These are phyloP conservation scores for Diaporthe ilicicola DNA, from an alignment of 2,329 filamentous ascomycete species.

Conservation along the genomic window DNA sequence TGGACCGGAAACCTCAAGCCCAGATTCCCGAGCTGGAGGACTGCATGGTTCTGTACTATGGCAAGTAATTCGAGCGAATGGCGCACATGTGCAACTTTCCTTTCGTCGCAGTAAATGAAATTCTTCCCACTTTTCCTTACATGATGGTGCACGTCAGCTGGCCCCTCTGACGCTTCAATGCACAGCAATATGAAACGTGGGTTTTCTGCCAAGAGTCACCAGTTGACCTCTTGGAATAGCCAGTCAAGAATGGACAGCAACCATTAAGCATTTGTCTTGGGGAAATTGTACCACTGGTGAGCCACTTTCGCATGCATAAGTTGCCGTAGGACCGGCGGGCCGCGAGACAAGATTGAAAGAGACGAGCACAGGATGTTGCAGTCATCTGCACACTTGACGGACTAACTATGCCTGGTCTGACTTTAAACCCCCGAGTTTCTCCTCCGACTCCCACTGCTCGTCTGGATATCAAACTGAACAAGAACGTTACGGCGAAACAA, in stretches of 20 bases:
- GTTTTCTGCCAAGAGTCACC: slow-evolving; percentile 33
- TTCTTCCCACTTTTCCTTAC: too few species aligned
- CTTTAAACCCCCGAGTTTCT: too few species aligned
- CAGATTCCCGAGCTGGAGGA: too few species aligned
- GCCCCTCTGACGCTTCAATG: slow-evolving; percentile 3
- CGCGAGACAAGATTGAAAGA: not conserved
- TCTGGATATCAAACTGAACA: too few species aligned
- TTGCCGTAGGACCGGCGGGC: not conserved
- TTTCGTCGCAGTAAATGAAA: too few species aligned
- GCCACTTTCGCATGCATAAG: slow-evolving; percentile 24
- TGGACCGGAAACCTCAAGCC: too few species aligned
- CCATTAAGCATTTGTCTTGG: slow-evolving; percentile 37
- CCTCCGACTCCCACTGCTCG: too few species aligned
- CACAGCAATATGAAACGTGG: slow-evolving; percentile 39
- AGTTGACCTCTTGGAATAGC: slow-evolving; percentile 42
- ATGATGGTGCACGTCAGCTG: not conserved
- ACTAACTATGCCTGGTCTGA: too few species aligned
- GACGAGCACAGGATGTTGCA: not conserved
- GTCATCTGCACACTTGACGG: not conserved
- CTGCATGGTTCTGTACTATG: too few species aligned
- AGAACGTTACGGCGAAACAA: too few species aligned
- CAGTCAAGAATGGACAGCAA: slow-evolving; percentile 41
- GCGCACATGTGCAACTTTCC: too few species aligned
- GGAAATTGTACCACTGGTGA: slow-evolving; percentile 6
- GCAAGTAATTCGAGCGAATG: too few species aligned